phyloP scores from a whole-genome alignment of 2,329 filamentous ascomycete genomes.

The Fusarium albosuccineum region DNA sequence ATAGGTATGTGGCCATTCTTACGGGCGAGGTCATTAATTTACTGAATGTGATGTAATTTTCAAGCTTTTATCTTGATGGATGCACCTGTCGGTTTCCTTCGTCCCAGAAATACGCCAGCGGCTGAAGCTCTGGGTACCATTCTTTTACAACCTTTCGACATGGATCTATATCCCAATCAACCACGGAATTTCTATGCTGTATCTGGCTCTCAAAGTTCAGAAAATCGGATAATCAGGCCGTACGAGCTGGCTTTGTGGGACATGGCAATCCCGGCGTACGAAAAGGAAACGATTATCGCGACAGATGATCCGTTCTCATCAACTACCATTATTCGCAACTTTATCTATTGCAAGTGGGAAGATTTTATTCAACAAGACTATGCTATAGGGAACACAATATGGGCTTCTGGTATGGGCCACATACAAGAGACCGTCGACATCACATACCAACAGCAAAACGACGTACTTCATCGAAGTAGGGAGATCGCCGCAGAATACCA shows the following conservation, averaged over 20 bases:
- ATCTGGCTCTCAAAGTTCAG: too few relatives aligned
- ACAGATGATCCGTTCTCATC: not conserved
- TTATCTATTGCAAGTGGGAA: not conserved
- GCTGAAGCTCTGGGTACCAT: too few relatives aligned
- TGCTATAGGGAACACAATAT: not conserved
- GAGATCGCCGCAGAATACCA: constrained; percentile 1
- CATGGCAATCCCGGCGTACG: not conserved
- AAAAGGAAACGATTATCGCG: not conserved
- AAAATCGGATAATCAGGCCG: not conserved
- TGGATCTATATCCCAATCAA: too few relatives aligned
- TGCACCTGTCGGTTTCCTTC: not conserved
- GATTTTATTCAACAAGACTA: rapidly evolving
- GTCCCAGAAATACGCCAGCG: too few relatives aligned
- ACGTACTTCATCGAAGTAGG: not conserved
- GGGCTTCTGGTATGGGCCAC: rapidly evolving
- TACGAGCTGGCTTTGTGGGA: not conserved
- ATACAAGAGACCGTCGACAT: rapidly evolving
- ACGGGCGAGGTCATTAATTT: rapidly evolving
- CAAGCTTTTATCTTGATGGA: not conserved
- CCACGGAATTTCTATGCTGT: not conserved
- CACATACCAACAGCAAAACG: not conserved
- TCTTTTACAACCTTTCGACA: too few relatives aligned
- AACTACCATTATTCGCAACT: not conserved
- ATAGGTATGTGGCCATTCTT: not conserved
- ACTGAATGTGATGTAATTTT: rapidly evolving